Evolutionary conservation across 2,329 filamentous ascomycete species (phyloP).

Genomic region (Parascedosporium putredinis): DNA sequence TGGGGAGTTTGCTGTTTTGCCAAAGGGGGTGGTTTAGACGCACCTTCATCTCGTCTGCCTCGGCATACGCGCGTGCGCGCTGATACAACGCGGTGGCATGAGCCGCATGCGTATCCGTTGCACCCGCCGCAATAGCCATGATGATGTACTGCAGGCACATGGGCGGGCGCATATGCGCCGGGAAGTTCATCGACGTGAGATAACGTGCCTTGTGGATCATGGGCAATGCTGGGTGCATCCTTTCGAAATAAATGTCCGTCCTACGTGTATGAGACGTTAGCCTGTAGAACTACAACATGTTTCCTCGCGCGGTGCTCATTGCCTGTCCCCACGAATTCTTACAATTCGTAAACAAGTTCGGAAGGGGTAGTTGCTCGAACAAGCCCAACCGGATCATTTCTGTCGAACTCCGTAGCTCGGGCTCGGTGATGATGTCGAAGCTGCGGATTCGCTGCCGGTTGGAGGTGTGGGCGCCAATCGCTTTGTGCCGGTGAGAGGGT

Average conservation of each 20-base stretch:
- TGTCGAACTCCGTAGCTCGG: background rate
- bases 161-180: slow-evolving; percentile 67
- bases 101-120: slow-evolving; percentile 59
- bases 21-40: no score
- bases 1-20: no score
- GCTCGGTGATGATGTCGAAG: background rate
- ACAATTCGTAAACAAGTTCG: slow-evolving; percentile 77
- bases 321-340: no score
- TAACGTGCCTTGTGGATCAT: slow-evolving; percentile 72
- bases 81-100: slow-evolving; percentile 74
- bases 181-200: slow-evolving; percentile 59
- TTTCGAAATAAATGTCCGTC: slow-evolving; percentile 65
- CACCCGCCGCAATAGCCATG: slow-evolving; percentile 68
- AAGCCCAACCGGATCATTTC: slow-evolving; percentile 66
- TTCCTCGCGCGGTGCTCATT: no score
- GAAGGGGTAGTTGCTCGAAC: slow-evolving; percentile 72
- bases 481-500: no score
- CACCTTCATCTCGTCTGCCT: slow-evolving; percentile 76
- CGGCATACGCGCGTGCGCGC: slow-evolving; percentile 70
- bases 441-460: no score
- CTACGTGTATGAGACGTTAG: slow-evolving; percentile 28
- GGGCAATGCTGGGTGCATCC: slow-evolving; percentile 60
- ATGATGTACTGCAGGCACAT: slow-evolving; percentile 78
- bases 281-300: no score
- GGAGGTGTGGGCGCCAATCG: background rate